Evolutionary conservation across 768 basidiomycete genomes (phyloP), one percentile per base, ranked within the genome.

Genomic region (Lactifluus echinatus): DNA sequence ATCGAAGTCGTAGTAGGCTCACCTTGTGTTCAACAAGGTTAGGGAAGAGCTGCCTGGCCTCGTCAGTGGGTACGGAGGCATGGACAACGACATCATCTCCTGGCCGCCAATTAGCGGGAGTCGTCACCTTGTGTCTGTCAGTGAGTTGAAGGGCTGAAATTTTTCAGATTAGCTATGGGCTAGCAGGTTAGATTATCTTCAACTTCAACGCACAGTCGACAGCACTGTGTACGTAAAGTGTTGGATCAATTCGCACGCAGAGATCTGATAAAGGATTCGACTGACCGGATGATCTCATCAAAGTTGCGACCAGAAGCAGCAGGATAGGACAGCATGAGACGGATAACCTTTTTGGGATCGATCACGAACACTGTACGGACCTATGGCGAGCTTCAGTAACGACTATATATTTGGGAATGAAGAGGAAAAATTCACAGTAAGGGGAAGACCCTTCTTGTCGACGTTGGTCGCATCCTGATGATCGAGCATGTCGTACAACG

Each of bases 291-390:
- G 64, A 85, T 77, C 72, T 85, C 84, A 61, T 79, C 78, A 69
- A 96, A 95, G 79, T 93, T 94, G 67, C 93, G 88, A 43, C 95
- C 96, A 65, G 94, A 93, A 12, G 92, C 86, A 48, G 95, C 94
- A 57, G 96, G 96, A 76, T 98, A 98, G 26, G 92, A 75, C 63
- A 99, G 66, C 15, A 83, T 89, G 66, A 96, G 75, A 60, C 95
- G 89, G 69, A 99, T 96, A 66, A 83, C 79, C 76, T 96, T 93
- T 75, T 91, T 92, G 44, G 96, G 94, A 75, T 99, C 96, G 67
- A 99, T 92, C 63, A 99, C 75, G 73, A 95, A 99, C 59, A 99
- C 96, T 8, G 93, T 96, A 59, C 96, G 87, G 73, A 99, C 83
- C 87, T 90, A 55, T 17, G 44, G 24, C 33, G 29, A 37, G 53